These are phyloP conservation scores for Neurospora sp. DNA, from an alignment of 495 filamentous ascomycete genomes.

Conservation along the genomic window DNA sequence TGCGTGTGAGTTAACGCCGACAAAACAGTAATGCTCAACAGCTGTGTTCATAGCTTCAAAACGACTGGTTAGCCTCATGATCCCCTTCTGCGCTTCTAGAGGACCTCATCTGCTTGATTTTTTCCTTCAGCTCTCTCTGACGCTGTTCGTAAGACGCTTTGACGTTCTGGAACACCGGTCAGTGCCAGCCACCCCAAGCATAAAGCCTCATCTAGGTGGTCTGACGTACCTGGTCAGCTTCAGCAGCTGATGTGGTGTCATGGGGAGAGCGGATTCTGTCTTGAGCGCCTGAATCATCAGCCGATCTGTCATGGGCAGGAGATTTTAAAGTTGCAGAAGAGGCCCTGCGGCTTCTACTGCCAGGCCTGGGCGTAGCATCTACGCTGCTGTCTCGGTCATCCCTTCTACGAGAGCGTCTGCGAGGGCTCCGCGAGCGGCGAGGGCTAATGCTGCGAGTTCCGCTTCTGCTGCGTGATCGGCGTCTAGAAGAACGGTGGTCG, in stretches of 20 bases:
- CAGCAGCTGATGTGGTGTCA: slow-evolving; percentile 19
- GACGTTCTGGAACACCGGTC: slow-evolving; percentile 1
- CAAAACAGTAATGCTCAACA: background rate
- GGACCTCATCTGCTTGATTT: slow-evolving; percentile 54
- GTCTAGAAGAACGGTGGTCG: slow-evolving; percentile 10
- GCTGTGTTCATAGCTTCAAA: slow-evolving; percentile 14
- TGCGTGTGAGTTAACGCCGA: background rate
- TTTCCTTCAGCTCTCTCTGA: slow-evolving; percentile 58
- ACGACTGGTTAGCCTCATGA: slow-evolving; percentile 35
- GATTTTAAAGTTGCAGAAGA: slow-evolving; percentile 43
- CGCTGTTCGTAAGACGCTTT: slow-evolving; percentile 46
- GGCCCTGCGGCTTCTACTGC: slow-evolving; percentile 22
- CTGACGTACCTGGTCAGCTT: slow-evolving; percentile 30
- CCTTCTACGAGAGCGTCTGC: background rate
- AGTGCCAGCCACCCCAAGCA: background rate
- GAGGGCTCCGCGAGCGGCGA: slow-evolving; percentile 19
- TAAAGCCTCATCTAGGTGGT: slow-evolving; percentile 9
- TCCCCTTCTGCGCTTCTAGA: slow-evolving; percentile 36
- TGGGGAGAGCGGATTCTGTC: slow-evolving; percentile 33
- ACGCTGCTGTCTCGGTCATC: background rate
- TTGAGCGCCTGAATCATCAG: slow-evolving; percentile 57
- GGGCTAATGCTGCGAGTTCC: slow-evolving; percentile 30
- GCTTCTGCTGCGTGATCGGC: slow-evolving; percentile 31
- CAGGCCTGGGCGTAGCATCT: slow-evolving; percentile 16
- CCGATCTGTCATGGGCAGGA: slow-evolving; percentile 38